phyloP scores from a whole-genome alignment of 306 rosid species.

The Prosopis cineraria region DNA sequence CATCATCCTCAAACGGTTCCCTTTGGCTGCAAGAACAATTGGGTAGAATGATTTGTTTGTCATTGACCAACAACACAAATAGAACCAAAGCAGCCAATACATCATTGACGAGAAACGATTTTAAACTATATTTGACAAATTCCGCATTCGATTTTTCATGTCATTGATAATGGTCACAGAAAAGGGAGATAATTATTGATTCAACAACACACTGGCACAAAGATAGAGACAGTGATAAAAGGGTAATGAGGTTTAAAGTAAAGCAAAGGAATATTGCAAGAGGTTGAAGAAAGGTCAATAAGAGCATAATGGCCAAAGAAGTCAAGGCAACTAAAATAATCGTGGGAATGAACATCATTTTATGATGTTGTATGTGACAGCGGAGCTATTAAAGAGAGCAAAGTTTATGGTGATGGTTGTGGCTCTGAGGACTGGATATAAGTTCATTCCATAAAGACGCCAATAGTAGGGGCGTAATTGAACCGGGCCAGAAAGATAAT shows the following conservation, averaged over 20 bases:
- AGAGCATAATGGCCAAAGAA: background rate
- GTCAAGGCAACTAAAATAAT: background rate
- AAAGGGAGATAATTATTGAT: background rate
- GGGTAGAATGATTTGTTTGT: constrained; percentile 9
- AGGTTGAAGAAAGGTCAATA: background rate
- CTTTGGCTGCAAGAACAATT: constrained; percentile 45
- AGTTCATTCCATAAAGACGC: background rate
- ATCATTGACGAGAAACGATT: background rate
- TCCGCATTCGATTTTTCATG: background rate
- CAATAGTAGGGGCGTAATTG: background rate
- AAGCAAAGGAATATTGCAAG: background rate
- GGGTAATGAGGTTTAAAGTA: constrained; percentile 1
- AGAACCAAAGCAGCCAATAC: background rate
- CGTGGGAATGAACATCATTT: too few species aligned
- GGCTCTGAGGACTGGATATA: background rate
- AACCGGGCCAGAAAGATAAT: background rate
- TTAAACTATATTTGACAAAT: background rate
- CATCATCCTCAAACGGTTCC: constrained; percentile 61
- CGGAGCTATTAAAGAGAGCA: too few species aligned
- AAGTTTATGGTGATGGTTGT: too few species aligned
- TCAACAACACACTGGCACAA: background rate
- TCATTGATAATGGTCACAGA: background rate
- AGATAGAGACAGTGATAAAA: background rate
- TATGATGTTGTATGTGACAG: too few species aligned
- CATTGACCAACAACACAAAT: background rate